Conservation (phyloP, 2,329 filamentous ascomycete genomes). For the Dothistroma septosporum region DNA sequence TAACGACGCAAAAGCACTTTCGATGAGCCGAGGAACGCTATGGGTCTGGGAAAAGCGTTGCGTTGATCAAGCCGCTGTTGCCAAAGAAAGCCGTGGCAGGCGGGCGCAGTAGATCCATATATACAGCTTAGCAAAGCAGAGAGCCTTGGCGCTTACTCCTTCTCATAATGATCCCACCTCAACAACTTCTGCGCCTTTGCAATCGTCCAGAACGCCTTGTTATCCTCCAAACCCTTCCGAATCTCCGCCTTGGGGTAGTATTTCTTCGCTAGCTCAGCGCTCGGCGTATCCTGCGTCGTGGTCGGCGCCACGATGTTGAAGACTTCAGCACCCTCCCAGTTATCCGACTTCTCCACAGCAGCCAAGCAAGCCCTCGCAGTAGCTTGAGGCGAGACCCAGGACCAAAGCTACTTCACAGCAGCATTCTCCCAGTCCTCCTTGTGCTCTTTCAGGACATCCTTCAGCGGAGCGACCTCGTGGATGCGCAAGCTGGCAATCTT, state of each 20-base stretch:
- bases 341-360: constrained; percentile 33
- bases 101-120: no score
- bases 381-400: constrained; percentile 36
- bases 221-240: constrained; percentile 21
- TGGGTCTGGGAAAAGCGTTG: no score
- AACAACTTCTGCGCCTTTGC: constrained; percentile 26
- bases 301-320: constrained; percentile 37
- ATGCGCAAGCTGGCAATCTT: constrained; percentile 39
- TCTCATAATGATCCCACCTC: constrained; percentile 29
- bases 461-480: constrained; percentile 35
- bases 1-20: no score
- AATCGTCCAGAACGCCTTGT: constrained; percentile 27
- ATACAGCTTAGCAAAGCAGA: neutral
- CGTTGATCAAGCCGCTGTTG: no score
- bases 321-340: constrained; percentile 34
- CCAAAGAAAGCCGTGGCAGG: no score
- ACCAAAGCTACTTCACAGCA: constrained; percentile 38
- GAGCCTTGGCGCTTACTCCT: constrained; percentile 10
- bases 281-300: constrained; percentile 26
- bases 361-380: constrained; percentile 37
- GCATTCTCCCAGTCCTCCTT: constrained; percentile 34
- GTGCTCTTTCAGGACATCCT: constrained; percentile 34
- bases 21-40: no score
- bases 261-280: constrained; percentile 26
- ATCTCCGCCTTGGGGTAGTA: constrained; percentile 29